These are phyloP conservation scores for Hypoxylon cercidicola DNA, from an alignment of 495 filamentous ascomycete species.

Conservation along the genomic window DNA sequence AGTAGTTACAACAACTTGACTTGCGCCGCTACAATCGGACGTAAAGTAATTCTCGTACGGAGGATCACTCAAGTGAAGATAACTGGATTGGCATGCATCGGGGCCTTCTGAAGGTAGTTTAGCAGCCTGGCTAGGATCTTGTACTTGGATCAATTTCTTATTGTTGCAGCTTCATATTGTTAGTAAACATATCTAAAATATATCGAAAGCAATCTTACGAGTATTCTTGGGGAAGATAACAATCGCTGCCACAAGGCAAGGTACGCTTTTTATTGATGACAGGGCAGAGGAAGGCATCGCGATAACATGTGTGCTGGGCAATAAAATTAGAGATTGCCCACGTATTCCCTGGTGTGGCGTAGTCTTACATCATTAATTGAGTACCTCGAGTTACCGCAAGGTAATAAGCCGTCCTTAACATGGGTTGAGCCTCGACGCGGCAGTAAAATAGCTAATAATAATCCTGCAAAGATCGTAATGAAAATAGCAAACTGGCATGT, in stretches of 20 bases:
- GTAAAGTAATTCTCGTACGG: constrained; percentile 74
- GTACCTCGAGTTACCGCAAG: constrained; percentile 53
- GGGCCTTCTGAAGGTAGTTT: constrained; percentile 10
- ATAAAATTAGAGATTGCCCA: constrained; percentile 1
- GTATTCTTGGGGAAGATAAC: constrained; percentile 52
- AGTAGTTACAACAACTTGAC: constrained; percentile 68
- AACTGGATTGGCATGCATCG: constrained; percentile 27
- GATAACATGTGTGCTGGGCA: constrained; percentile 57
- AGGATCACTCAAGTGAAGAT: constrained; percentile 47
- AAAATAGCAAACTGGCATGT: constrained; percentile 25
- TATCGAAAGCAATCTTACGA: constrained; percentile 35
- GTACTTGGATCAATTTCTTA: constrained; percentile 42
- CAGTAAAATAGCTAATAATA: constrained; percentile 30
- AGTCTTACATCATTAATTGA: constrained; percentile 46
- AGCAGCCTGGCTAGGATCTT: constrained; percentile 8
- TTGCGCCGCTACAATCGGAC: constrained; percentile 65
- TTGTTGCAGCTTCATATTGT: constrained; percentile 38
- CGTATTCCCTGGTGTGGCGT: neutral
- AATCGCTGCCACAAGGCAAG: constrained; percentile 52
- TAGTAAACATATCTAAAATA: constrained; percentile 11
- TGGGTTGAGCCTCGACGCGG: constrained; percentile 1
- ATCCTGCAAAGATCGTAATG: constrained; percentile 26
- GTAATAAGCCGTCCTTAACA: constrained; percentile 31
- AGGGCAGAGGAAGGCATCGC: constrained; percentile 54
- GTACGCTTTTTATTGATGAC: constrained; percentile 49